phyloP scores from a whole-genome alignment of 208 protist genomes.

The Crithidia fasciculata region DNA sequence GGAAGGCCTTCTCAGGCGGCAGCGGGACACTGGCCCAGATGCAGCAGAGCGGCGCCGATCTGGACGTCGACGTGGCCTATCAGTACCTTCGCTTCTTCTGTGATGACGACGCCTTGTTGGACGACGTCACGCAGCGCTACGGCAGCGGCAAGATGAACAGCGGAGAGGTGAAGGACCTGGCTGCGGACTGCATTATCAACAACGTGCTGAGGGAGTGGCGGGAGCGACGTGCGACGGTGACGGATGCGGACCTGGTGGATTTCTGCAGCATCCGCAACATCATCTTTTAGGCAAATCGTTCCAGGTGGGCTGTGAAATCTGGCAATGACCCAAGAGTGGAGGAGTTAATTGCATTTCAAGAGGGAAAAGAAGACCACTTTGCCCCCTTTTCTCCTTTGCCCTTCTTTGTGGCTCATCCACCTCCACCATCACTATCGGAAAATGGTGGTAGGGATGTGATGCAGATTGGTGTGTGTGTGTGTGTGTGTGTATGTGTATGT shows the following conservation, averaged over 20 bases:
- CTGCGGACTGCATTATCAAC: slow-evolving; percentile 69
- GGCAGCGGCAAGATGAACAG: slow-evolving; percentile 72
- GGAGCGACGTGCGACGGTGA: slow-evolving; percentile 59
- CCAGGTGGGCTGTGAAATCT: not conserved
- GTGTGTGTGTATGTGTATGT: too few species aligned
- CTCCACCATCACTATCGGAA: too few species aligned
- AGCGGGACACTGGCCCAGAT: slow-evolving; percentile 96
- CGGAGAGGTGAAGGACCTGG: slow-evolving; percentile 79
- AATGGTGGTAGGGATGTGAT: too few species aligned
- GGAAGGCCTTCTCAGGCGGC: slow-evolving; percentile 98
- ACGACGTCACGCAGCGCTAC: slow-evolving; percentile 77
- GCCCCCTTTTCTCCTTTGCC: too few species aligned
- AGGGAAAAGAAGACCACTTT: too few species aligned
- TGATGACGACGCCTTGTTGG: slow-evolving; percentile 94
- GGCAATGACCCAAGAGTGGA: not conserved
- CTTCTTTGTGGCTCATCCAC: too few species aligned
- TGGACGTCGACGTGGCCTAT: slow-evolving; percentile 96
- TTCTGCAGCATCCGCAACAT: slow-evolving; percentile 84
- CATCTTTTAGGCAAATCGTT: slow-evolving; percentile 33
- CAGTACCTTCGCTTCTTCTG: slow-evolving; percentile 97
- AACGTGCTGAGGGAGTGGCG: slow-evolving; percentile 76
- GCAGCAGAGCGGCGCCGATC: slow-evolving; percentile 89
- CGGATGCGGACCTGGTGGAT: slow-evolving; percentile 70
- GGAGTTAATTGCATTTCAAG: too few species aligned
- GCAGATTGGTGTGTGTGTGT: too few species aligned